Conservation (phyloP, 2,329 filamentous ascomycete species). For the Endothia cerciana region DNA sequence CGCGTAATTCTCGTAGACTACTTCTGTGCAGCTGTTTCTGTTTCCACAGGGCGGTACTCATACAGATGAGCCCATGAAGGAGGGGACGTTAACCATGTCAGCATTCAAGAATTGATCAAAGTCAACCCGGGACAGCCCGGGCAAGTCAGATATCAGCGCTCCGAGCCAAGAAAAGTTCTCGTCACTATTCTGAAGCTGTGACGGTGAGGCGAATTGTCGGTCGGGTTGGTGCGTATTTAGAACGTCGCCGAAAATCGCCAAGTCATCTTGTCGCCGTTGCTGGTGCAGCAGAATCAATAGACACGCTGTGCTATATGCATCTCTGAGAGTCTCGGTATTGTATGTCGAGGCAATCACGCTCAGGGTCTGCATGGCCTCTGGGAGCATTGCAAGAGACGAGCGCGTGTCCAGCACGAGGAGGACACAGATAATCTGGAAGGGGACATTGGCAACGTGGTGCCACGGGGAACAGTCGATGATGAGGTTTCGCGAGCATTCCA, state of each 20-base stretch:
- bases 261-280: conserved; percentile 50
- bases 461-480: conserved; percentile 52
- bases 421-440: conserved; percentile 61
- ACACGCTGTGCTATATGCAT: conserved; percentile 58
- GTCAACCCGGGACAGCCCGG: conserved; percentile 47
- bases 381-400: conserved; percentile 51
- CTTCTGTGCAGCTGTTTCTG: neutral
- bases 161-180: conserved; percentile 48
- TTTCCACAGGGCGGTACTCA: neutral
- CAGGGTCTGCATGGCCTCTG: conserved; percentile 54
- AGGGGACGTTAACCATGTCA: conserved; percentile 23
- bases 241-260: conserved; percentile 43
- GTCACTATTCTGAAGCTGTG: conserved; percentile 30
- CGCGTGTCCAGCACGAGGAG: conserved; percentile 58
- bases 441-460: conserved; percentile 64
- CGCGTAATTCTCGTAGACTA: neutral
- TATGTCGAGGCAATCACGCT: conserved; percentile 47
- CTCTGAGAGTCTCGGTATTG: conserved; percentile 52
- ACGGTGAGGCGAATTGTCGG: conserved; percentile 27
- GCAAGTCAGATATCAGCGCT: conserved; percentile 48
- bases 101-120: conserved; percentile 42
- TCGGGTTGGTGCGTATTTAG: conserved; percentile 41
- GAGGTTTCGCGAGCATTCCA: conserved; percentile 52
- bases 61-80: conserved; percentile 12
- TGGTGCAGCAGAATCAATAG: conserved; percentile 57